Evolutionary conservation across 139 green algal genomes (phyloP), one percentile per base, ranked within the genome.

Genomic region (Pseudopediastrum boryanum): DNA sequence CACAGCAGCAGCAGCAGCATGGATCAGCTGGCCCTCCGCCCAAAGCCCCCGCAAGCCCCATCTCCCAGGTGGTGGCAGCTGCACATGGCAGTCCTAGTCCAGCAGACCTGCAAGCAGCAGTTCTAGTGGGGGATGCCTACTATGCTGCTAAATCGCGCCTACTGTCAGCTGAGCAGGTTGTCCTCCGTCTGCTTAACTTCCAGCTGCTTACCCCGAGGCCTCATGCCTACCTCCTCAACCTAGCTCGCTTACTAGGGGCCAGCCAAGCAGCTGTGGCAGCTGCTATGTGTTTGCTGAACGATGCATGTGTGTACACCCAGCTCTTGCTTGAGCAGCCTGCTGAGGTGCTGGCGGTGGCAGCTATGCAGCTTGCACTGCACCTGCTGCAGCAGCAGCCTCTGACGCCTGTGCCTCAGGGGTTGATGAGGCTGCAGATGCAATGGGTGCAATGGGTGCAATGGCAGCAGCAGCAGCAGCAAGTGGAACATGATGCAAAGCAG

Each of bases 101-200:
- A n/a, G n/a, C n/a, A n/a, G n/a, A n/a, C n/a, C 21, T 68, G 70
- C 54, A 78, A 56, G 41, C 41, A 44, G 54, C 71, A 68, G 71
- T 58, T 59, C 19, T 78, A 70, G 39, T 56, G 46, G 46, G 46
- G 12, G 46, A 56, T 56, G 46, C 46, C 46, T 56, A 56, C 46
- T 56, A 56, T 16, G 16, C 46, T 16, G 46, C 46, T 16, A 56
- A 56, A 16, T 12, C 12, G 46, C 46, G 46, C 13, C 46, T 56
- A 16, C 16, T 56, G 13, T 16, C 12, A 12, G 46, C 46, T 12
- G 46, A 78, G 46, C 12, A 78, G 54, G 44, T 78, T n/a, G 50
- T 78, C 56, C 52, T 67, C 29, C 1, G 71, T 41, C 39, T 78
- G 71, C 25, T 56, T 39, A 9, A 31, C 54, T 4, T 13, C 10